These are phyloP conservation scores for Xylaria sp. DNA, from an alignment of 2,329 filamentous ascomycete genomes.

Conservation along the genomic window DNA sequence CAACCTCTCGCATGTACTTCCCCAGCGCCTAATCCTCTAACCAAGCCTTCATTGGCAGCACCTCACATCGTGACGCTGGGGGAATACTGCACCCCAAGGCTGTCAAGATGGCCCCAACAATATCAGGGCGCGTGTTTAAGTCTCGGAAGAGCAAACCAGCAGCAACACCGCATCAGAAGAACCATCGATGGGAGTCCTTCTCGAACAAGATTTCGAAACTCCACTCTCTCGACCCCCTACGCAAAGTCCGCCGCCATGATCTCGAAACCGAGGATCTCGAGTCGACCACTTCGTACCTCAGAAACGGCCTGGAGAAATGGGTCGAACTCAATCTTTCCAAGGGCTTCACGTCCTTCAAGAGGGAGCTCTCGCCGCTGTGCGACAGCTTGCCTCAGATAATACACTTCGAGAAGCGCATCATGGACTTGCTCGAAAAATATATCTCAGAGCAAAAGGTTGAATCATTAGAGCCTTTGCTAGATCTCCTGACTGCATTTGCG, in stretches of 20 bases:
- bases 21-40: neutral
- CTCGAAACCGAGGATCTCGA: constrained; percentile 74
- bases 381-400: constrained; percentile 90
- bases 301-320: constrained; percentile 80
- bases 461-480: constrained; percentile 78
- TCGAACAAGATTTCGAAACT: constrained; percentile 84
- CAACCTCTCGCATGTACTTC: neutral
- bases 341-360: constrained; percentile 70
- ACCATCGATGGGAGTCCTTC: constrained; percentile 89
- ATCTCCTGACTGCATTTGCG: constrained; percentile 88
- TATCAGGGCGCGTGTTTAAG: constrained; percentile 63
- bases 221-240: constrained; percentile 83
- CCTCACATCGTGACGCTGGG: constrained; percentile 12
- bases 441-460: constrained; percentile 74
- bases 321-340: constrained; percentile 83
- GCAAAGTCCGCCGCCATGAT: constrained; percentile 78
- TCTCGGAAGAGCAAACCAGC: constrained; percentile 60
- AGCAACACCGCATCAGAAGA: constrained; percentile 69
- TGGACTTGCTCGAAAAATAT: constrained; percentile 68
- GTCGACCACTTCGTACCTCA: constrained; percentile 79
- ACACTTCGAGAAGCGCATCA: constrained; percentile 81
- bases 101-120: constrained; percentile 55
- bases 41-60: constrained; percentile 3
- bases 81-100: constrained; percentile 9
- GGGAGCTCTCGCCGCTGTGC: constrained; percentile 68